Percentiles rank a stretch among this genome's conserved stretches.
phyloP scores from a whole-genome alignment of 2,329 filamentous ascomycete genomes.

The Ophiostoma sp. region DNA sequence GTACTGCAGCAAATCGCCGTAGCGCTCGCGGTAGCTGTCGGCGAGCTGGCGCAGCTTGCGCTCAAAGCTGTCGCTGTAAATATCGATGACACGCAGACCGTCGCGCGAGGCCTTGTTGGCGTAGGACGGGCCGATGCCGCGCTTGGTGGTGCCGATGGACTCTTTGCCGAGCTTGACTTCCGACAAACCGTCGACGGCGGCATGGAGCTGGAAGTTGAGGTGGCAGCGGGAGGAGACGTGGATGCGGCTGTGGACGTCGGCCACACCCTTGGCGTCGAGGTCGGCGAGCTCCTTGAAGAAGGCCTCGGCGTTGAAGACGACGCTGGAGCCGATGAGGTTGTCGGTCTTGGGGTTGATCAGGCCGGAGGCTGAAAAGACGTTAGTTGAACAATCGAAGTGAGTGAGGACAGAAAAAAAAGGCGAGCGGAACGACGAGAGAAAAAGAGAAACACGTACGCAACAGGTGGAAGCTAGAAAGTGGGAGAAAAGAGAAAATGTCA shows the following conservation, averaged over 20 bases:
- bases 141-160: slow-evolving; percentile 33
- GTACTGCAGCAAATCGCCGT: slow-evolving; percentile 58
- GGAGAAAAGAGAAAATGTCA: background rate
- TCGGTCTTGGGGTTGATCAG: slow-evolving; percentile 69
- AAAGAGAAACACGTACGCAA: slow-evolving; percentile 36
- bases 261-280: slow-evolving; percentile 44
- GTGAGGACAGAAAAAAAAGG: background rate
- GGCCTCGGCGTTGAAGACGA: slow-evolving; percentile 61
- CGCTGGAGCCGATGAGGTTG: slow-evolving; percentile 72
- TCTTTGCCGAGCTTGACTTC: slow-evolving; percentile 40
- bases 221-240: slow-evolving; percentile 65
- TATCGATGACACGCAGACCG: slow-evolving; percentile 65
- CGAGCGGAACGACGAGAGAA: background rate
- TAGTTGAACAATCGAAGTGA: background rate
- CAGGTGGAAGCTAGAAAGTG: slow-evolving; percentile 31
- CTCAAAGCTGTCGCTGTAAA: slow-evolving; percentile 71
- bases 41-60: slow-evolving; percentile 63
- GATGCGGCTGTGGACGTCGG: slow-evolving; percentile 49
- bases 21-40: slow-evolving; percentile 65
- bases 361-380: slow-evolving; percentile 52
- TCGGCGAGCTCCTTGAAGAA: slow-evolving; percentile 47
- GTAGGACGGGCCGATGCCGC: slow-evolving; percentile 33
- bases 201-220: slow-evolving; percentile 65
- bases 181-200: slow-evolving; percentile 60
- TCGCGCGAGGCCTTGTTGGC: slow-evolving; percentile 62